Conservation (phyloP, 495 filamentous ascomycete genomes). For the Sordaria brevicollis region DNA sequence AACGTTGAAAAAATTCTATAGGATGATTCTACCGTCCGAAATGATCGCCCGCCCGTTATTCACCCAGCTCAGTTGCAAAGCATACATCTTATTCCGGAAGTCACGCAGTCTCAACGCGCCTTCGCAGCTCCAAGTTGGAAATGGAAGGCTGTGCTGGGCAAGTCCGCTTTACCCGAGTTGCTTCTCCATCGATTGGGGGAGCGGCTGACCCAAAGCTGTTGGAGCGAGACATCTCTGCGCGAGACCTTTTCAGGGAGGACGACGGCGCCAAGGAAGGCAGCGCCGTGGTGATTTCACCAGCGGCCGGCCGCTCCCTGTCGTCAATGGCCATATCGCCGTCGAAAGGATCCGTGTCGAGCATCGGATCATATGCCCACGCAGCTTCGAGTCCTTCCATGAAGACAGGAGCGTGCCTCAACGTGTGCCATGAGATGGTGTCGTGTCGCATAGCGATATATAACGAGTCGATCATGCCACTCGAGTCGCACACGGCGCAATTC, state of each 20-base stretch:
- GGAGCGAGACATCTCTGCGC: constrained; percentile 38
- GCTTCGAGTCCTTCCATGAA: constrained; percentile 40
- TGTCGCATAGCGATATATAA: constrained; percentile 44
- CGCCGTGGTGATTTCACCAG: constrained; percentile 36
- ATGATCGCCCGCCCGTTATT: background rate
- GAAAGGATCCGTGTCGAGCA: constrained; percentile 34
- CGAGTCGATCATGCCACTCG: constrained; percentile 41
- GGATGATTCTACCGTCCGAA: background rate
- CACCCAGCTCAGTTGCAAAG: background rate
- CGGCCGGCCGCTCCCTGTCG: constrained; percentile 32
- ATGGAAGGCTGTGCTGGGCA: constrained; percentile 3
- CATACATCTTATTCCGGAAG: background rate
- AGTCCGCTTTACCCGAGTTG: constrained; percentile 4
- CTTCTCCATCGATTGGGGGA: constrained; percentile 1
- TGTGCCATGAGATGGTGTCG: constrained; percentile 37
- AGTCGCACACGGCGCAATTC: constrained; percentile 39
- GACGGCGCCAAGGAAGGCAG: constrained; percentile 20
- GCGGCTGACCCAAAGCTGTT: constrained; percentile 29
- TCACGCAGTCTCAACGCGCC: constrained; percentile 18
- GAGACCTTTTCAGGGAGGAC: constrained; percentile 33
- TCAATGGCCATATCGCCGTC: constrained; percentile 23
- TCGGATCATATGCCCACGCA: constrained; percentile 37
- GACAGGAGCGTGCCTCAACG: constrained; percentile 32
- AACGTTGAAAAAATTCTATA: constrained; percentile 10
- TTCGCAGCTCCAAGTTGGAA: constrained; percentile 14